phyloP scores from a whole-genome alignment of 1,284 basidiomycete species.

The Ceratorhiza oryzae-sativae region DNA sequence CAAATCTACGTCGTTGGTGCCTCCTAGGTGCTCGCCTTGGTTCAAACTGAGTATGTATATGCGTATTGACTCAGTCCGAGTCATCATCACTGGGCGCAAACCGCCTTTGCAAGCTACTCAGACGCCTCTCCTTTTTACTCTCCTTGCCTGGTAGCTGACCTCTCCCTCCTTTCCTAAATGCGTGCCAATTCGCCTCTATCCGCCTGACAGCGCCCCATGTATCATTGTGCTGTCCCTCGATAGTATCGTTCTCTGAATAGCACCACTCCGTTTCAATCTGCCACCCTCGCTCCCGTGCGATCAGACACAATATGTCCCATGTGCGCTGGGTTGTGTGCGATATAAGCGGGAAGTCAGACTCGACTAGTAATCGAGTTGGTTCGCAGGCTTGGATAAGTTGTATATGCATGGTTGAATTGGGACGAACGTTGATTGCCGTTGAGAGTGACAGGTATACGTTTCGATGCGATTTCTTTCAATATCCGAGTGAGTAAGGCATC shows the following conservation, averaged over 20 bases:
- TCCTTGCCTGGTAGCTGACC: constrained; percentile 21
- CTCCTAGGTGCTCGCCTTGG: background rate
- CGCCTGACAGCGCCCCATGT: constrained; percentile 68
- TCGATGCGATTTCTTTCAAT: constrained; percentile 62
- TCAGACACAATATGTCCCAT: constrained; percentile 70
- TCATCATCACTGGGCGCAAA: constrained; percentile 29
- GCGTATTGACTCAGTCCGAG: background rate
- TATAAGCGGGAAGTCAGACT: constrained; percentile 75
- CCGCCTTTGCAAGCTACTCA: constrained; percentile 21
- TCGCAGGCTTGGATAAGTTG: constrained; percentile 66
- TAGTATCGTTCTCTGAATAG: constrained; percentile 48
- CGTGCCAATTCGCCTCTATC: constrained; percentile 70
- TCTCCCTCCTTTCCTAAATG: constrained; percentile 53
- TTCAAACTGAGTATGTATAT: background rate
- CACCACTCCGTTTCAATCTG: constrained; percentile 60
- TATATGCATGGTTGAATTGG: constrained; percentile 60
- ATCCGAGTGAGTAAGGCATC: constrained; percentile 9
- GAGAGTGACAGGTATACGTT: constrained; percentile 83
- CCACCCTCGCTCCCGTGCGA: constrained; percentile 74
- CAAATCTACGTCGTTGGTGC: background rate
- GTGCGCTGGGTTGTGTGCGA: constrained; percentile 61
- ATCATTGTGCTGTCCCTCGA: constrained; percentile 39
- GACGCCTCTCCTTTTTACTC: constrained; percentile 18
- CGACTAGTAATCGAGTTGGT: constrained; percentile 70
- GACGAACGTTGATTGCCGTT: constrained; percentile 72